Evolutionary conservation across 179 eudicot genomes (phyloP).

Genomic region (Monotropa hypopitys): DNA sequence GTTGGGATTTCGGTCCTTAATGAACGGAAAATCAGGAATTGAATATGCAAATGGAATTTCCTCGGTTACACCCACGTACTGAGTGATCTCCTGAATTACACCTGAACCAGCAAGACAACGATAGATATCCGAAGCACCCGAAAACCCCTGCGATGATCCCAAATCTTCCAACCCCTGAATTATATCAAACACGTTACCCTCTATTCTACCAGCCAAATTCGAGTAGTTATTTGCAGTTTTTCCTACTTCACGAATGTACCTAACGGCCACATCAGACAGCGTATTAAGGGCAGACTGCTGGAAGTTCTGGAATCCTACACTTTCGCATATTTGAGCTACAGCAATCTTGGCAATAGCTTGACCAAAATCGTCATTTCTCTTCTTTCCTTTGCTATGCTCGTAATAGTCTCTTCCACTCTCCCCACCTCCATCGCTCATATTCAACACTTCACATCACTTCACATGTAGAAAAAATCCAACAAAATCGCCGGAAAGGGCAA

Average conservation of each 20-base stretch:
- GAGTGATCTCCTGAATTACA: slow-evolving; percentile 33
- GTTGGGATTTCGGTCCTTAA: slow-evolving; percentile 19
- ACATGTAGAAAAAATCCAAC: not conserved
- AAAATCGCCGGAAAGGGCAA: not conserved
- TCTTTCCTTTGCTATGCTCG: not conserved
- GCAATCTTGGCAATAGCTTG: slow-evolving; percentile 32
- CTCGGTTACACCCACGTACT: slow-evolving; percentile 33
- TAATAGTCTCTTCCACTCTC: slow-evolving; percentile 20
- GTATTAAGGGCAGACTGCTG: slow-evolving; percentile 47
- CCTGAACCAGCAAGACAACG: slow-evolving; percentile 38
- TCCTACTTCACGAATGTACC: slow-evolving; percentile 43
- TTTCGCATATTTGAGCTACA: slow-evolving; percentile 55
- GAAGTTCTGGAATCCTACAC: slow-evolving; percentile 49
- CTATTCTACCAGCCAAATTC: slow-evolving; percentile 40
- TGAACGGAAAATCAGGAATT: slow-evolving; percentile 42
- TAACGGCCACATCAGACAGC: slow-evolving; percentile 38
- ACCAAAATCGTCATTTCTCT: slow-evolving; percentile 29
- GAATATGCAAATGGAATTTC: slow-evolving; percentile 47
- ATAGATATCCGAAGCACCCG: slow-evolving; percentile 43
- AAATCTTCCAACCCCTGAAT: slow-evolving; percentile 61
- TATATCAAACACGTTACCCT: slow-evolving; percentile 57
- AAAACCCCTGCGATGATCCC: slow-evolving; percentile 48
- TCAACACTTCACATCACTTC: slow-evolving; percentile 33
- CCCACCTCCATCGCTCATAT: slow-evolving; percentile 53
- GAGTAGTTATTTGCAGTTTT: slow-evolving; percentile 33